Conservation (phyloP, 495 filamentous ascomycete species). For the Penicillium simplicissimum region DNA sequence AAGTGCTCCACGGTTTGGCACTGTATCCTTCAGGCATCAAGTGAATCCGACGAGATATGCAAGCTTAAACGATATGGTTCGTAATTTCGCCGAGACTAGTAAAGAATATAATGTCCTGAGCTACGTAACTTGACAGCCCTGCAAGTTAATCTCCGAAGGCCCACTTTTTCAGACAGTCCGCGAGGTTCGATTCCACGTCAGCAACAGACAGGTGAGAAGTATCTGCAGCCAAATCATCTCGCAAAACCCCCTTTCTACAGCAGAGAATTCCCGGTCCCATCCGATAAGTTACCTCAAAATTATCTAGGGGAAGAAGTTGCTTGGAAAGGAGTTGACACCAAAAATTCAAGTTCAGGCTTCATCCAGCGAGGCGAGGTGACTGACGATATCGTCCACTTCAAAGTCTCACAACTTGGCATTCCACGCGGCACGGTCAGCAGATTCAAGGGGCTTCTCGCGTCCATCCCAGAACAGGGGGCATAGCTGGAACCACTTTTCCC, state of each 20-base stretch:
- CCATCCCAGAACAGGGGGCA: slow-evolving; percentile 58
- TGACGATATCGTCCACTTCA: background rate
- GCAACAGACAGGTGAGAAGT: background rate
- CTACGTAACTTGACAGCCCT: background rate
- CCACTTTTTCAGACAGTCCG: background rate
- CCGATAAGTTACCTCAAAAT: background rate
- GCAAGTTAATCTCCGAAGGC: background rate
- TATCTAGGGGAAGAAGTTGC: background rate
- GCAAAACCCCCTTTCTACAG: too few species aligned
- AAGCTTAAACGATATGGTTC: background rate
- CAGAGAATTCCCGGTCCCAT: background rate
- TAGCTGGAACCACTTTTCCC: slow-evolving; percentile 69
- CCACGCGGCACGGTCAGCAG: slow-evolving; percentile 49
- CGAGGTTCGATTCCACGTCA: background rate
- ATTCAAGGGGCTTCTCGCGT: slow-evolving; percentile 45
- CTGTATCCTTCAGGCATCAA: too few species aligned
- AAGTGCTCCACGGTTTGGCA: background rate
- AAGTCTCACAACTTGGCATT: slow-evolving; percentile 45
- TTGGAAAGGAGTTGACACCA: background rate
- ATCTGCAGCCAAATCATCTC: background rate
- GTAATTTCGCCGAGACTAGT: background rate
- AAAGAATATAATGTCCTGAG: background rate
- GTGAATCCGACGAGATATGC: background rate
- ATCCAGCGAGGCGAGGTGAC: background rate
- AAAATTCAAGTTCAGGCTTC: background rate